phyloP scores from a whole-genome alignment of 2,329 filamentous ascomycete genomes.

The Trichoderma arundinaceum region DNA sequence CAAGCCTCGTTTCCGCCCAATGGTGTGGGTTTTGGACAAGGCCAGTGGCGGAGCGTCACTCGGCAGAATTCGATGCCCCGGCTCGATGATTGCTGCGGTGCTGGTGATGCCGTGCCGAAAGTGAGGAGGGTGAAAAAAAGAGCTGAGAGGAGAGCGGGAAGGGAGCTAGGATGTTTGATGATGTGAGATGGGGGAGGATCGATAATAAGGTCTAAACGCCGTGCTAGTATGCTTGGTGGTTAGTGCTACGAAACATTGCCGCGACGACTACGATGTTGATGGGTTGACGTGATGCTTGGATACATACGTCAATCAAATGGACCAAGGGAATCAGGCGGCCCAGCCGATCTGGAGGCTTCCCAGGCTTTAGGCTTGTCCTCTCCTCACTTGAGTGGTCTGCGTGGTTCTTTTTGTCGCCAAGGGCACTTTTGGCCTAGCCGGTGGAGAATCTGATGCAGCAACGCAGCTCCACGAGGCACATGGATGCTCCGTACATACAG shows the following conservation, averaged over 20 bases:
- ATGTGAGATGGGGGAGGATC: constrained; percentile 17
- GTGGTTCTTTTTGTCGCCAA: constrained; percentile 17
- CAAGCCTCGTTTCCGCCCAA: constrained; percentile 18
- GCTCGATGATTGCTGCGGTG: constrained; percentile 1
- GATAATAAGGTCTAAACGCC: neutral
- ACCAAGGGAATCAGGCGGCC: neutral
- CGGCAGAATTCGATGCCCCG: constrained; percentile 30
- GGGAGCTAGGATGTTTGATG: constrained; percentile 15
- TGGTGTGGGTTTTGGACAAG: constrained; percentile 15
- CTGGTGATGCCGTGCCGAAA: constrained; percentile 15
- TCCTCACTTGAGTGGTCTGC: neutral
- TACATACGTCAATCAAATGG: constrained; percentile 19
- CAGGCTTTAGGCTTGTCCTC: constrained; percentile 6
- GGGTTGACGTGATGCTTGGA: neutral
- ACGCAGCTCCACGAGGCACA: constrained; percentile 28
- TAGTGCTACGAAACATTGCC: too few species aligned
- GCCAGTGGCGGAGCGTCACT: constrained; percentile 28
- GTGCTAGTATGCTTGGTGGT: too few species aligned
- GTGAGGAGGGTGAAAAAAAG: constrained; percentile 2
- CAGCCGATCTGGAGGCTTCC: constrained; percentile 22
- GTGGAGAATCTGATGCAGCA: constrained; percentile 26
- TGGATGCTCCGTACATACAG: constrained; percentile 16
- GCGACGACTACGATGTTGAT: neutral
- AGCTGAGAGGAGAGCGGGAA: neutral
- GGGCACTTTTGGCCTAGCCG: constrained; percentile 17